phyloP scores from a whole-genome alignment of 108 stramenopile genomes.

The Fragilariopsis cylindrus region DNA sequence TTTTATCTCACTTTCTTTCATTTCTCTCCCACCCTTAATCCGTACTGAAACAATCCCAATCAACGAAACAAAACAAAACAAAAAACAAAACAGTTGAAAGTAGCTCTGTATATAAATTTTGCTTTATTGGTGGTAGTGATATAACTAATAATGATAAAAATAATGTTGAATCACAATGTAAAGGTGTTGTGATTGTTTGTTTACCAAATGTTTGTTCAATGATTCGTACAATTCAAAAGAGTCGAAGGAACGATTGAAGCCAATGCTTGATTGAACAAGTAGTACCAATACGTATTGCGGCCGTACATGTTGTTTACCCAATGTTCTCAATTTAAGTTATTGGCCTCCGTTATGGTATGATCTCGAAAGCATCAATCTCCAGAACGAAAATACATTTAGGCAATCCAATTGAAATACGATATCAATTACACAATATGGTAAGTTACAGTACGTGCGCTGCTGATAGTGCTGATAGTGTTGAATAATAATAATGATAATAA shows the following conservation, averaged over 20 bases:
- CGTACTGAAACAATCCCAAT: too few species aligned
- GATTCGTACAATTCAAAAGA: neutral
- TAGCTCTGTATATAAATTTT: slow-evolving; percentile 2
- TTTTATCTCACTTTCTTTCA: too few species aligned
- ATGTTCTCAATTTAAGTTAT: neutral
- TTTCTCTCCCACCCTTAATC: too few species aligned
- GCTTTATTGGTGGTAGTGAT: neutral
- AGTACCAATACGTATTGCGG: neutral
- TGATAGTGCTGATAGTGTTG: too few species aligned
- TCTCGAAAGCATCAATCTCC: neutral
- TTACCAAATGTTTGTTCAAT: neutral
- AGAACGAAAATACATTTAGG: slow-evolving; percentile 10
- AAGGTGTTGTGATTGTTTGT: neutral
- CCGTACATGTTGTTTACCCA: neutral
- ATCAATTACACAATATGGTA: neutral
- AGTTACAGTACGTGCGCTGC: too few species aligned
- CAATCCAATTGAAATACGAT: neutral
- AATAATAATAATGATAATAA: too few species aligned
- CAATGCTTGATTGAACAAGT: neutral
- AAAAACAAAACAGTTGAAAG: slow-evolving; percentile 1
- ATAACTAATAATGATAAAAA: neutral
- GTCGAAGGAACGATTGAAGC: neutral
- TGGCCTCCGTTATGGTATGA: neutral
- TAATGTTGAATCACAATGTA: slow-evolving; percentile 11
- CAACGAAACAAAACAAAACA: too few species aligned